A percentile compares a stretch with the other conserved stretches of the same genome.
Evolutionary conservation across 2,329 filamentous ascomycete species (phyloP).

Genomic region (Aspergillus tanneri): DNA sequence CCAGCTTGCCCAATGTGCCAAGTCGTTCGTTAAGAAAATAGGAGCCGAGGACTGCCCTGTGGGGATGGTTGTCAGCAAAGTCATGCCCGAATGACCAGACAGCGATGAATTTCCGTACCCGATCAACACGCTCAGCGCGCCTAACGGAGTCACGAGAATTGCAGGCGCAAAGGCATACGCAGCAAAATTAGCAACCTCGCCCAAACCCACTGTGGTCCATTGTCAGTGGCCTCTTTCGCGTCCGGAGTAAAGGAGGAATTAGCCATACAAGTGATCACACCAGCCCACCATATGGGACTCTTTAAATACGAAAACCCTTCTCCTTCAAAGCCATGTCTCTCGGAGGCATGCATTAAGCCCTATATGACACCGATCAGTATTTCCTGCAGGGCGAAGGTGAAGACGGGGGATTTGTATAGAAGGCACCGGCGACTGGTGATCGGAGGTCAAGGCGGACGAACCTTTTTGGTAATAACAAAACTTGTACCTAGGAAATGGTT

Average conservation of each 20-base stretch:
- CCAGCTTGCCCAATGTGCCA: slow-evolving; percentile 86
- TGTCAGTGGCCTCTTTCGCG: slow-evolving; percentile 20
- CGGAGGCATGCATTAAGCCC: slow-evolving; percentile 87
- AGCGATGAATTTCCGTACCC: slow-evolving; percentile 52
- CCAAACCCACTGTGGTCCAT: slow-evolving; percentile 69
- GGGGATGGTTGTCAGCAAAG: slow-evolving; percentile 21
- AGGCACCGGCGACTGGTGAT: background rate
- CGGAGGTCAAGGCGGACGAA: slow-evolving; percentile 44
- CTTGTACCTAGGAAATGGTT: slow-evolving; percentile 67
- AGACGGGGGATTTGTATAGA: background rate
- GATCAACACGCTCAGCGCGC: slow-evolving; percentile 90
- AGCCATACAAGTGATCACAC: slow-evolving; percentile 75
- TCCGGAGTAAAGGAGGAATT: slow-evolving; percentile 11
- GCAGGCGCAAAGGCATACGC: slow-evolving; percentile 97
- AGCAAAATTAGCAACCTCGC: slow-evolving; percentile 95
- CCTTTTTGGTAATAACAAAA: slow-evolving; percentile 99
- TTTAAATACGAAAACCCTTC: slow-evolving; percentile 92
- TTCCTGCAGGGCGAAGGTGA: slow-evolving; percentile 6
- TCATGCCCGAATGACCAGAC: slow-evolving; percentile 4
- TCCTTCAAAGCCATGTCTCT: slow-evolving; percentile 92
- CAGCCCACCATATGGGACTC: slow-evolving; percentile 96
- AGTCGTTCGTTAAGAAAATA: slow-evolving; percentile 91
- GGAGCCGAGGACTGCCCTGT: slow-evolving; percentile 80
- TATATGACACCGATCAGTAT: slow-evolving; percentile 39
- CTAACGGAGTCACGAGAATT: slow-evolving; percentile 94